Evolutionary conservation across 2,329 filamentous ascomycete species (phyloP).

Genomic region (Rhytidhysteron rufulum): DNA sequence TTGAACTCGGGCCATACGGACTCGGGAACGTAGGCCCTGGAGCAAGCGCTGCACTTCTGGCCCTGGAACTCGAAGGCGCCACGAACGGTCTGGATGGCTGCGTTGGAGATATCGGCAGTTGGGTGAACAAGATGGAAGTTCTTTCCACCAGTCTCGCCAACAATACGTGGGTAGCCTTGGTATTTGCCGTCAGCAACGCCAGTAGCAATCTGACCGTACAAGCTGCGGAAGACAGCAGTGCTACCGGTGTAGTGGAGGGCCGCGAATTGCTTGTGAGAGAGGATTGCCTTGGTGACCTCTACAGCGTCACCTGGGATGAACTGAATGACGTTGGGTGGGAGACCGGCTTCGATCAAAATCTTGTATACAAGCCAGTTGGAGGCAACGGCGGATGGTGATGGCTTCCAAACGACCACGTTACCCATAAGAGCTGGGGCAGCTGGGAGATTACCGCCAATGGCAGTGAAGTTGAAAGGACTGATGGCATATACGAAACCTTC

Average conservation of each 20-base stretch:
- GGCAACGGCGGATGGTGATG: slow-evolving; percentile 83
- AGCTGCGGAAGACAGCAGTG: slow-evolving; percentile 82
- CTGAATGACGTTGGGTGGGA: slow-evolving; percentile 86
- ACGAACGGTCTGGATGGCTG: slow-evolving; percentile 76
- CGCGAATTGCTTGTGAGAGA: slow-evolving; percentile 76
- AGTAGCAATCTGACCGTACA: slow-evolving; percentile 81
- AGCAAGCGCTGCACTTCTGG: slow-evolving; percentile 86
- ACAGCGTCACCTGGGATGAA: slow-evolving; percentile 87
- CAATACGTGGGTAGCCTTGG: slow-evolving; percentile 78
- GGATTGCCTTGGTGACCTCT: slow-evolving; percentile 72
- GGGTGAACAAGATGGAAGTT: slow-evolving; percentile 85
- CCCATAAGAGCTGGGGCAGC: slow-evolving; percentile 82
- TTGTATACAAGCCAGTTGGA: slow-evolving; percentile 88
- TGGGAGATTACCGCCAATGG: slow-evolving; percentile 83
- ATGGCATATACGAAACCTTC: slow-evolving; percentile 96
- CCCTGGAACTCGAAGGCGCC: slow-evolving; percentile 89
- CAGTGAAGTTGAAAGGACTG: slow-evolving; percentile 95
- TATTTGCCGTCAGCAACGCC: slow-evolving; percentile 81
- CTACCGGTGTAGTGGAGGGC: slow-evolving; percentile 95
- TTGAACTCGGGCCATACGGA: slow-evolving; percentile 73
- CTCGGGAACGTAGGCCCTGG: slow-evolving; percentile 71
- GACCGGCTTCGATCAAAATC: slow-evolving; percentile 85
- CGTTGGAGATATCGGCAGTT: slow-evolving; percentile 73
- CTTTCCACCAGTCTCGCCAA: slow-evolving; percentile 89
- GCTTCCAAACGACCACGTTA: slow-evolving; percentile 96